phyloP scores from a whole-genome alignment of 306 rosid genomes.

The Castanospermum australe region DNA sequence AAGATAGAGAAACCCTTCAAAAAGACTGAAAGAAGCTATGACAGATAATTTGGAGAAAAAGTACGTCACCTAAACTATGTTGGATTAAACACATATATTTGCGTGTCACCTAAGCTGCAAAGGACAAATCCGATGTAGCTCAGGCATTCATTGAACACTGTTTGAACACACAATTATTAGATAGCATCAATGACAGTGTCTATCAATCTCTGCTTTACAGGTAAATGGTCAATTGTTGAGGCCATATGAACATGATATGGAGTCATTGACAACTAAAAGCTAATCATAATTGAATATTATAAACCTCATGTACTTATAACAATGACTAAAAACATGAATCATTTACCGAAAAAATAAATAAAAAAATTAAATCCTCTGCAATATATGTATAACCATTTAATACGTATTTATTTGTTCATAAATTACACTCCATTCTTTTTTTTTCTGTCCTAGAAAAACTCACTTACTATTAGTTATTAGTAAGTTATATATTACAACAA shows the following conservation, averaged over 20 bases:
- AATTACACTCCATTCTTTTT: too few species aligned
- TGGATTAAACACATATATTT: neutral
- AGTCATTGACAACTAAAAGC: neutral
- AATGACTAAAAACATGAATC: neutral
- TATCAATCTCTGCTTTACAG: neutral
- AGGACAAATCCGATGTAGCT: neutral
- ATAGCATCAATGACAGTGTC: neutral
- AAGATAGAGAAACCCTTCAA: neutral
- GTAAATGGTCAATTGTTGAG: conserved; percentile 9
- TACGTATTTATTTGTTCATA: too few species aligned
- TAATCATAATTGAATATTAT: neutral
- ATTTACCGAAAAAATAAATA: too few species aligned
- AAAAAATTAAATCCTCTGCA: too few species aligned
- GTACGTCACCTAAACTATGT: neutral
- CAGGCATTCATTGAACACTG: neutral
- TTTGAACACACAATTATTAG: neutral
- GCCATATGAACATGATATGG: neutral
- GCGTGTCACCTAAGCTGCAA: neutral
- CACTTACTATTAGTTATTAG: too few species aligned
- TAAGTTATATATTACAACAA: too few species aligned
- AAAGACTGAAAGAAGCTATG: too few species aligned
- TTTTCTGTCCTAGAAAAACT: too few species aligned
- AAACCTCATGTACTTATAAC: neutral
- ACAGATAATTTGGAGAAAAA: too few species aligned
- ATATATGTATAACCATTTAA: too few species aligned